These are phyloP conservation scores for Lojkania enalia DNA, from an alignment of 2,329 filamentous ascomycete species.

Conservation along the genomic window DNA sequence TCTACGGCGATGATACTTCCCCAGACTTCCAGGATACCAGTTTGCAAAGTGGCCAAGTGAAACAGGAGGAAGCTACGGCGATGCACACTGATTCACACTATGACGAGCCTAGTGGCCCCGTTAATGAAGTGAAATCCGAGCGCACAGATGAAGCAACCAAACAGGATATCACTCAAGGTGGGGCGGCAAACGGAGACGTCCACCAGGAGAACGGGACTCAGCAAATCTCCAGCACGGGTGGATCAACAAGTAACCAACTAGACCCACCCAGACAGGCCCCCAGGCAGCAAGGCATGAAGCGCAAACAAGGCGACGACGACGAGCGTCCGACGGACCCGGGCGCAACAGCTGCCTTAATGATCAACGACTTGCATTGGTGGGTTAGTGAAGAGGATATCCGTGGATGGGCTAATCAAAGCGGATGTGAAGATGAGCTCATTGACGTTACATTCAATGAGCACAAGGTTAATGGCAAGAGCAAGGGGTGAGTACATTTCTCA, in stretches of 20 bases:
- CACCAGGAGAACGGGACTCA: slow-evolving; percentile 41
- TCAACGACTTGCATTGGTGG: slow-evolving; percentile 96
- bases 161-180: slow-evolving; percentile 21
- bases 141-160: slow-evolving; percentile 19
- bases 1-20: slow-evolving; percentile 63
- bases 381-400: slow-evolving; percentile 87
- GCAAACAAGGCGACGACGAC: slow-evolving; percentile 59
- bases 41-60: slow-evolving; percentile 28
- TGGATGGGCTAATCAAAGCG: slow-evolving; percentile 79
- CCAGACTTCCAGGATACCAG: slow-evolving; percentile 35
- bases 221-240: slow-evolving; percentile 50
- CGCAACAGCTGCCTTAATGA: slow-evolving; percentile 72
- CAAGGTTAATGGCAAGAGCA: slow-evolving; percentile 98
- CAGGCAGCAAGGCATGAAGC: slow-evolving; percentile 62
- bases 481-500: slow-evolving; percentile 70
- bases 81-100: slow-evolving; percentile 40
- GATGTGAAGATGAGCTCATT: slow-evolving; percentile 80
- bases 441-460: slow-evolving; percentile 98
- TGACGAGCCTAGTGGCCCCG: slow-evolving; percentile 17
- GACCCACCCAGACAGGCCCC: slow-evolving; percentile 48
- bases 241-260: slow-evolving; percentile 41
- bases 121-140: slow-evolving; percentile 17
- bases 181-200: slow-evolving; percentile 24
- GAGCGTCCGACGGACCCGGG: slow-evolving; percentile 61
- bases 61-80: slow-evolving; percentile 25